Evolutionary conservation across 192 early-diverging fungal species (phyloP).

Genomic region (Coemansia sp.): DNA sequence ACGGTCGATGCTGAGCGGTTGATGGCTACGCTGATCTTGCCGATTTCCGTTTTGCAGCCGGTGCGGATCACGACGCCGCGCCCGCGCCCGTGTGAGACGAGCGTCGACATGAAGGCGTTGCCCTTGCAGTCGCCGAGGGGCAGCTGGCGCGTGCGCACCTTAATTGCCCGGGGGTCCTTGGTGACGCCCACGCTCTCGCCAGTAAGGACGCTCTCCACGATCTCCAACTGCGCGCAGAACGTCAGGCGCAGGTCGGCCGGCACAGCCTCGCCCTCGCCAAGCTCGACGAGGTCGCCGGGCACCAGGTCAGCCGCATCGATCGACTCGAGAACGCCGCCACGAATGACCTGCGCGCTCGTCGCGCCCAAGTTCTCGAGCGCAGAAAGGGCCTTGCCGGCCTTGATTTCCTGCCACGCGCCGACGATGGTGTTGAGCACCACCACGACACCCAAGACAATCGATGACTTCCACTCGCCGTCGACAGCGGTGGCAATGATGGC

Average conservation of each 20-base stretch:
- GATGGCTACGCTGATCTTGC: constrained; percentile 89
- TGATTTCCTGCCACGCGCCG: constrained; percentile 93
- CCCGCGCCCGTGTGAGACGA: constrained; percentile 84
- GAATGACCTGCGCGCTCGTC: constrained; percentile 71
- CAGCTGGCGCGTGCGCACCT: constrained; percentile 46
- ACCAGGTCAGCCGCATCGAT: constrained; percentile 76
- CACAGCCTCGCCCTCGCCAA: constrained; percentile 83
- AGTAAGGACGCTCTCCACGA: constrained; percentile 67
- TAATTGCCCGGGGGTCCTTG: constrained; percentile 57
- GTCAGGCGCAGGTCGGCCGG: constrained; percentile 81
- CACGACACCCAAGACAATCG: constrained; percentile 72
- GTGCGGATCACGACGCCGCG: constrained; percentile 92
- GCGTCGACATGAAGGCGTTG: constrained; percentile 95
- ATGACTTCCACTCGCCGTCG: constrained; percentile 77
- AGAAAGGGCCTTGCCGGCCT: constrained; percentile 90
- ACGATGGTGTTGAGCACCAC: constrained; percentile 88
- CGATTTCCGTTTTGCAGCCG: constrained; percentile 87
- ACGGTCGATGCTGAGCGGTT: constrained; percentile 53
- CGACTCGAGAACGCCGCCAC: constrained; percentile 70
- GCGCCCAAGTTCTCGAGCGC: constrained; percentile 81
- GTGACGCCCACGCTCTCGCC: constrained; percentile 68
- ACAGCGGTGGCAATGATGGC: constrained; percentile 81
- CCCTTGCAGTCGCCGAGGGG: constrained; percentile 92
- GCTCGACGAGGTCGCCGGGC: constrained; percentile 82
- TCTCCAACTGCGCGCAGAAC: constrained; percentile 58